phyloP scores from a whole-genome alignment of 768 basidiomycete genomes.

The Russula lepida region DNA sequence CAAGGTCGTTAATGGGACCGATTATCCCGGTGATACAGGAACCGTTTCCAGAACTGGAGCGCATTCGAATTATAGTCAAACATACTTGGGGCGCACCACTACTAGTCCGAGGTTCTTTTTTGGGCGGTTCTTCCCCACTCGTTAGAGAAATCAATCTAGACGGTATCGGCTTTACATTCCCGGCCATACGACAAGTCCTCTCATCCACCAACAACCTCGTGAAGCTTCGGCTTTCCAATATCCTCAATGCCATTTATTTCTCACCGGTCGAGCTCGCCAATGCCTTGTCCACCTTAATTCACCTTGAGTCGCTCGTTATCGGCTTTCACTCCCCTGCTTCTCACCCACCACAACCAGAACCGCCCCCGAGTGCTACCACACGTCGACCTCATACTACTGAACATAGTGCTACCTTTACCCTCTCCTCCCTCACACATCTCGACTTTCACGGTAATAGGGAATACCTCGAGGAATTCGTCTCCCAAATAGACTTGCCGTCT shows the following conservation, averaged over 20 bases:
- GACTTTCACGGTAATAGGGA: background rate
- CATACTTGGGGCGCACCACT: slow-evolving; percentile 29
- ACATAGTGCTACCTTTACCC: too few relatives aligned
- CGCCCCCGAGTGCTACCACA: background rate
- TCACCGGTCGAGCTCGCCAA: background rate
- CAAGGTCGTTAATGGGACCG: slow-evolving; percentile 5
- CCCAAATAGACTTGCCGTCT: background rate
- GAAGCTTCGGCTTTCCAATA: background rate
- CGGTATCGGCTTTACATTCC: background rate
- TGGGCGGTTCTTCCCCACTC: slow-evolving; percentile 1
- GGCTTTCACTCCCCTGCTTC: background rate
- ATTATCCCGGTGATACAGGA: slow-evolving; percentile 26
- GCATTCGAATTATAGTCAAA: slow-evolving; percentile 23
- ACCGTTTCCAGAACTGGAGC: too few relatives aligned
- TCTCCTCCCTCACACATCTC: background rate
- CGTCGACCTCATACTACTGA: too few relatives aligned
- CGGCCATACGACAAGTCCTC: background rate
- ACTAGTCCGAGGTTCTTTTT: background rate
- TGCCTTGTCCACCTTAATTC: background rate
- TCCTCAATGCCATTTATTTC: background rate
- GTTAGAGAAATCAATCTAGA: background rate
- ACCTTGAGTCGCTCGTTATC: background rate
- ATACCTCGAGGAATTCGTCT: background rate
- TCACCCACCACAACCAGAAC: background rate
- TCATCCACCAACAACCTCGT: background rate